These are phyloP conservation scores for Nicotiana obtusifolia DNA, from an alignment of 257 asterid genomes.

Conservation along the genomic window DNA sequence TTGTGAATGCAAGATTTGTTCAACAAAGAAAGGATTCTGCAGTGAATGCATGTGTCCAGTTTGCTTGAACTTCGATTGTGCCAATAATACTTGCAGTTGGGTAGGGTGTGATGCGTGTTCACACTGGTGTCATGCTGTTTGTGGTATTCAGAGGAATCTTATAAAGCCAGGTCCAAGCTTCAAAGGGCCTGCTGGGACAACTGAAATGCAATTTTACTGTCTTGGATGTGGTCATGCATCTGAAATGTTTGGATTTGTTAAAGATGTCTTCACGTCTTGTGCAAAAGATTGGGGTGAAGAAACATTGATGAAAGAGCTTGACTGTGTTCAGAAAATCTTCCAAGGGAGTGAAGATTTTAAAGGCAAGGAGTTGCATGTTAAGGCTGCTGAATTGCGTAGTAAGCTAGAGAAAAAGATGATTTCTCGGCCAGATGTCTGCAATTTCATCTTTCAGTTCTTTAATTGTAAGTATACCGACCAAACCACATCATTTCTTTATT, in stretches of 20 bases:
- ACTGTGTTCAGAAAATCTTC: constrained; percentile 65
- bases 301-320: constrained; percentile 66
- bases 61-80: constrained; percentile 78
- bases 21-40: constrained; percentile 76
- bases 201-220: constrained; percentile 84
- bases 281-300: constrained; percentile 75
- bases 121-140: constrained; percentile 87
- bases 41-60: constrained; percentile 98
- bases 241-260: constrained; percentile 92
- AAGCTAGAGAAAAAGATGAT: constrained; percentile 55
- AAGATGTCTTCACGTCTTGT: constrained; percentile 63
- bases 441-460: constrained; percentile 57
- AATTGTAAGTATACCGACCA: constrained; percentile 45
- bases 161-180: constrained; percentile 66
- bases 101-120: constrained; percentile 94
- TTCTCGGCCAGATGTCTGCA: constrained; percentile 77
- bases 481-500: not conserved
- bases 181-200: constrained; percentile 57
- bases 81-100: constrained; percentile 94
- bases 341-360: constrained; percentile 70
- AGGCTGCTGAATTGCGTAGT: constrained; percentile 57
- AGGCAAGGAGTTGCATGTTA: constrained; percentile 65
- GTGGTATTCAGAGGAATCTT: constrained; percentile 62
- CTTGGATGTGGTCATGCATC: constrained; percentile 85
- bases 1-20: constrained; percentile 85